phyloP scores from a whole-genome alignment of 2,329 filamentous ascomycete genomes.

The Cercospora beticola region DNA sequence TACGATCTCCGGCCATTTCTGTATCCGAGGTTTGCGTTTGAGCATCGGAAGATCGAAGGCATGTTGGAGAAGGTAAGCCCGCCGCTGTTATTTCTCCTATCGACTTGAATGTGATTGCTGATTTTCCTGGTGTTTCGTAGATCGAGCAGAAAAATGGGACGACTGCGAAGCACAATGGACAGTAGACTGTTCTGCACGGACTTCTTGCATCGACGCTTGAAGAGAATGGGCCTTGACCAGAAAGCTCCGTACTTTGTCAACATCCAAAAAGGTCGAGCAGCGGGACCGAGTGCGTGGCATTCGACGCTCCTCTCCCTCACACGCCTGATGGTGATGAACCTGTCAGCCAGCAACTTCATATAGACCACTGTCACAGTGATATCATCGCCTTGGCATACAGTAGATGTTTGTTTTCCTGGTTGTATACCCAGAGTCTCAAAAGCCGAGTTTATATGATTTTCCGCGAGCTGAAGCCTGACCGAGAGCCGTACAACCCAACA shows the following conservation, averaged over 20 bases:
- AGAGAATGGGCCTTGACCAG: too few relatives aligned
- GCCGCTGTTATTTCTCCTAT: not conserved
- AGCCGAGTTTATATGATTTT: slow-evolving; percentile 81
- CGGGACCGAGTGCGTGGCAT: too few relatives aligned
- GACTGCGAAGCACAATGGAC: not conserved
- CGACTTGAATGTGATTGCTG: not conserved
- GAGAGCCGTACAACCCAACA: slow-evolving; percentile 72
- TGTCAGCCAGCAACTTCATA: not conserved
- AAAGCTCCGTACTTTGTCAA: too few relatives aligned
- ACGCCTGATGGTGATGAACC: too few relatives aligned
- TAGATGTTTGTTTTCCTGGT: slow-evolving; percentile 72
- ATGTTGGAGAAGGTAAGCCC: slow-evolving; percentile 40
- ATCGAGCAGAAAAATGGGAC: not conserved
- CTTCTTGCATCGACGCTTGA: too few relatives aligned
- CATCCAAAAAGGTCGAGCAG: too few relatives aligned
- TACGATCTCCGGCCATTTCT: slow-evolving; percentile 59
- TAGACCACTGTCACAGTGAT: not conserved
- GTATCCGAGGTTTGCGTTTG: slow-evolving; percentile 51
- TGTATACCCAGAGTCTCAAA: slow-evolving; percentile 90
- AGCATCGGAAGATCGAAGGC: slow-evolving; percentile 52
- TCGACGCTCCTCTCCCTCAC: too few relatives aligned
- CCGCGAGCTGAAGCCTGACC: slow-evolving; percentile 72
- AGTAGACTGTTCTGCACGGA: not conserved
- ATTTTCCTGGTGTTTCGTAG: not conserved
- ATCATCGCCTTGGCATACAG: not conserved